Evolutionary conservation across 202 grass and related monocot species (phyloP).

Genomic region (Dendrocalamus latiflorus): DNA sequence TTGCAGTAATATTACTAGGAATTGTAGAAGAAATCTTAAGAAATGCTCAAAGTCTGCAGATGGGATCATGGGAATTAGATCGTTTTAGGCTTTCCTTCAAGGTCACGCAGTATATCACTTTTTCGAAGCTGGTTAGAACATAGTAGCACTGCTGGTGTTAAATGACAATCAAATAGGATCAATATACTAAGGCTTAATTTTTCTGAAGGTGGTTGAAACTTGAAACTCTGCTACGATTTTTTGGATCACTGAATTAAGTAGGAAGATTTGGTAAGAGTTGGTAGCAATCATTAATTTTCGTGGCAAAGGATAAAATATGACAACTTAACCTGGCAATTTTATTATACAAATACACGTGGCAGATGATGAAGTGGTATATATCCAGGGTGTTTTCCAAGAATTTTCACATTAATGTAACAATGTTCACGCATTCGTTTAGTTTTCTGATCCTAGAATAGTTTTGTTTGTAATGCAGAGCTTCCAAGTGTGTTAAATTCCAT

Average conservation of each 20-base stretch:
- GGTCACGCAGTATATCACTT: too few species aligned
- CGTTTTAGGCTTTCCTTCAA: neutral
- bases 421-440: too few species aligned
- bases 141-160: neutral
- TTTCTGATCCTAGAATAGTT: too few species aligned
- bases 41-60: neutral
- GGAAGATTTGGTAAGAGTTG: neutral
- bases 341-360: neutral
- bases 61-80: neutral
- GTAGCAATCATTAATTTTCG: neutral
- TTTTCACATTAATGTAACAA: too few species aligned
- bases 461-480: too few species aligned
- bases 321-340: neutral
- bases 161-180: neutral
- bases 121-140: neutral
- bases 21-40: neutral
- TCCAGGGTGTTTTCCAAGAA: too few species aligned
- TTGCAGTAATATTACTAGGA: neutral
- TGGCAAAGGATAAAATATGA: neutral
- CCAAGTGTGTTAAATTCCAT: too few species aligned
- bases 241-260: neutral
- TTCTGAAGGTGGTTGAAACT: neutral
- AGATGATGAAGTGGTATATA: neutral
- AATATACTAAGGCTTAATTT: neutral
- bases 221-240: neutral